Percentiles rank a stretch among this genome's conserved stretches.
These are phyloP conservation scores for Petunia secreta DNA, from an alignment of 257 asterid species.

Conservation along the genomic window DNA sequence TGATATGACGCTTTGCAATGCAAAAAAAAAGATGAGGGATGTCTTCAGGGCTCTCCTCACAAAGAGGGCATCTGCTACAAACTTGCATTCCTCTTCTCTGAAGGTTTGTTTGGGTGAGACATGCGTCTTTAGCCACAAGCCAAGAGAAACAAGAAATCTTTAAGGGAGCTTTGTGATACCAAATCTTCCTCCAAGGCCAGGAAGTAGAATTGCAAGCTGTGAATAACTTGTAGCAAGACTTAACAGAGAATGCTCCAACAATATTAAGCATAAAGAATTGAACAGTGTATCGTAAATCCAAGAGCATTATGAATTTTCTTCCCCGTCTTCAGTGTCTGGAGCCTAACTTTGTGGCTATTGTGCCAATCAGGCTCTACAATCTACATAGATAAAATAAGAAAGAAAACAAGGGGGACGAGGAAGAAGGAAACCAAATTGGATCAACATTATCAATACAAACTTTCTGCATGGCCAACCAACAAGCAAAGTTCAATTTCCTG, in stretches of 20 bases:
- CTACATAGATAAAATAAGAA: background rate
- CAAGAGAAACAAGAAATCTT: too few relatives aligned
- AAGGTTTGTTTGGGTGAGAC: too few relatives aligned
- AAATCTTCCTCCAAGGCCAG: too few relatives aligned
- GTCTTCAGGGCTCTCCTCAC: too few relatives aligned
- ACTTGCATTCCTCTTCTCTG: too few relatives aligned
- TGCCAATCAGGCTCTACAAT: background rate
- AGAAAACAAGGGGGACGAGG: background rate
- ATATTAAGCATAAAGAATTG: background rate
- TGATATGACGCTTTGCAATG: too few relatives aligned
- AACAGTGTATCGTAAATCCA: background rate
- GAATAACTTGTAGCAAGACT: too few relatives aligned
- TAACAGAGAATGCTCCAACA: background rate
- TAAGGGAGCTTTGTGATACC: too few relatives aligned
- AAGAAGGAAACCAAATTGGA: slow-evolving; percentile 16
- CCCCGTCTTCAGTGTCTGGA: background rate
- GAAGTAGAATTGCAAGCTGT: too few relatives aligned
- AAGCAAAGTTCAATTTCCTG: background rate
- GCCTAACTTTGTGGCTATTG: background rate
- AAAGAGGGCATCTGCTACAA: too few relatives aligned
- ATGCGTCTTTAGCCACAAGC: too few relatives aligned
- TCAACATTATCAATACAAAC: slow-evolving; percentile 14
- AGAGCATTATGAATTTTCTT: slow-evolving; percentile 14
- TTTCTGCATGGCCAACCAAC: background rate
- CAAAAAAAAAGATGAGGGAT: too few relatives aligned